Conservation (phyloP, 495 filamentous ascomycete genomes). For the Talaromyces liani region DNA sequence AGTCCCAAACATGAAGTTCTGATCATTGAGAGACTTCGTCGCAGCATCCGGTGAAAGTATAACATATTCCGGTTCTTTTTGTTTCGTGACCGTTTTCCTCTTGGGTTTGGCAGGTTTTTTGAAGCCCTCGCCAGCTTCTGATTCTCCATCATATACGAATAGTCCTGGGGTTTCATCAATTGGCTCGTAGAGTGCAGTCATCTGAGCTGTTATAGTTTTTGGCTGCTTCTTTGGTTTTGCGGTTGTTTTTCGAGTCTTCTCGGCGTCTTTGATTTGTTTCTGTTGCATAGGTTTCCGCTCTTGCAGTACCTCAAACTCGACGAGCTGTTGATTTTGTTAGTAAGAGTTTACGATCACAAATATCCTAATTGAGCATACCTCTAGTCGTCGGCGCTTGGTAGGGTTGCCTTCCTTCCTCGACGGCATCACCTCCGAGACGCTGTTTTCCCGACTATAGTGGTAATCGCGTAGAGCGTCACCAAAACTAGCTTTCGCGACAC, state of each 20-base stretch:
- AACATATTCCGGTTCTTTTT: constrained; percentile 31
- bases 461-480: constrained; percentile 25
- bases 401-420: constrained; percentile 17
- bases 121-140: constrained; percentile 4
- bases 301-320: constrained; percentile 11
- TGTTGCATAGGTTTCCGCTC: background rate
- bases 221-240: constrained; percentile 33
- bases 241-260: background rate
- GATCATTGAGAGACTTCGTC: constrained; percentile 55
- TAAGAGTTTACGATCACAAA: constrained; percentile 1
- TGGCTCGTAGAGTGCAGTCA: constrained; percentile 63
- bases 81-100: constrained; percentile 36
- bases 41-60: constrained; percentile 71
- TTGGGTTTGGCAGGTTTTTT: constrained; percentile 20
- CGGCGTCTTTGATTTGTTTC: background rate
- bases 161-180: background rate
- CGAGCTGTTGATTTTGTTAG: constrained; percentile 16
- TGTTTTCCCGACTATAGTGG: constrained; percentile 20
- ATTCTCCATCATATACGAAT: background rate
- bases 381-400: constrained; percentile 36
- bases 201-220: constrained; percentile 82
- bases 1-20: constrained; percentile 86
- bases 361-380: constrained; percentile 18
- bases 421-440: constrained; percentile 8
- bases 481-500: constrained; percentile 12